A percentile compares a stretch with the other conserved stretches of the same genome.
These are phyloP conservation scores for Laguncularia racemosa DNA, from an alignment of 345 rosid species.

Conservation along the genomic window DNA sequence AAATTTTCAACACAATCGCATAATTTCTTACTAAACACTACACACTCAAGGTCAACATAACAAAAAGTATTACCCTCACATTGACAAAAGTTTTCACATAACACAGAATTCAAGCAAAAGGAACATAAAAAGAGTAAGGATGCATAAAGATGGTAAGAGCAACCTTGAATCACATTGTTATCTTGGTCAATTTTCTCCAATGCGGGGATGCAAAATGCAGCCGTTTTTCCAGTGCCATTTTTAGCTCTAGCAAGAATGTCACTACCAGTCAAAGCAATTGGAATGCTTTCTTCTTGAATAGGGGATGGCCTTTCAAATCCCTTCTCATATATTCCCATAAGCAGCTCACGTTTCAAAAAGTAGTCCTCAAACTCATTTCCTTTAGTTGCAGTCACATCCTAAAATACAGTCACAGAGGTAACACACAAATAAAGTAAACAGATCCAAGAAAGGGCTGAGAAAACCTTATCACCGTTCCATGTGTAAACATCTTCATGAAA, in stretches of 20 bases:
- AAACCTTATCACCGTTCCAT: too few relatives aligned
- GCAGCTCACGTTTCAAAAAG: conserved; percentile 87
- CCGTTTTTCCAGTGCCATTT: conserved; percentile 99
- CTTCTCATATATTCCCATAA: conserved; percentile 97
- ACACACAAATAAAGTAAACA: too few relatives aligned
- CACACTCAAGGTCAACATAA: too few relatives aligned
- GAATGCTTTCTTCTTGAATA: conserved; percentile 99
- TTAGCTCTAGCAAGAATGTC: conserved; percentile 99
- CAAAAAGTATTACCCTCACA: too few relatives aligned
- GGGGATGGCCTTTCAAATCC: conserved; percentile 99
- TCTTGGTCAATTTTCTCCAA: conserved; percentile 96
- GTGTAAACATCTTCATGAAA: too few relatives aligned
- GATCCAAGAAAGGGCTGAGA: too few relatives aligned
- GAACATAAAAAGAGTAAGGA: too few relatives aligned
- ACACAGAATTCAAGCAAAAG: too few relatives aligned
- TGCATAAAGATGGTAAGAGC: background rate
- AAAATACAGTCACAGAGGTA: conserved; percentile 5
- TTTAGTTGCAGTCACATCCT: conserved; percentile 99
- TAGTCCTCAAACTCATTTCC: conserved; percentile 99
- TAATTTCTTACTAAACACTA: too few relatives aligned
- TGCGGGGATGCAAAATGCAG: conserved; percentile 96
- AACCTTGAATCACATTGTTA: conserved; percentile 94
- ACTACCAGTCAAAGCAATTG: conserved; percentile 97
- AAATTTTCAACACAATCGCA: too few relatives aligned
- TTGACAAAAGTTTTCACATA: too few relatives aligned